Evolutionary conservation across 129 eudicot genomes (phyloP), one percentile per base, ranked within the genome.

Genomic region (Chrysanthemum seticuspe): DNA sequence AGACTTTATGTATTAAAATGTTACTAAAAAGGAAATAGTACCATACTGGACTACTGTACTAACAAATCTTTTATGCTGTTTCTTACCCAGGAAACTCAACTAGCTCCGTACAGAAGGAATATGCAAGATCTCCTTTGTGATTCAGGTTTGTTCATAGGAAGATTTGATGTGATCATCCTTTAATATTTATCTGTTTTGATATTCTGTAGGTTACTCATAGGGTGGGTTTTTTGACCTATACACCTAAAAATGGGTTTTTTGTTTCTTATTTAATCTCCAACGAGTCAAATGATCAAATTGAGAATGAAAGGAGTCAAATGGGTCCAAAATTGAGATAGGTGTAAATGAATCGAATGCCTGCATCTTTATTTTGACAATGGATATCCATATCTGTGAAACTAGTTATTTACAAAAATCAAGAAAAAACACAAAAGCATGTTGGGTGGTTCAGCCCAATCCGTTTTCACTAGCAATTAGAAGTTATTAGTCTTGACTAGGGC

Each of bases 111-210:
- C 40, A 78, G 97, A 64, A 88, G 99, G 77, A 94, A 94, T 78
- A 88, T 90, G 87, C 99, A 94, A 85, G 99, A 94, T 83, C 93
- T 90, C 67, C 97, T 94, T 27, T 94, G 99, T 63, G 97, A 94
- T 84, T 83, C 99, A 84, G 92, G 99, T 94, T 67, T 71, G 78
- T 79, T 72, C 62, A 67, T 72, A 55, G 6, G 55, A 56, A 58
- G 36, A 54, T 76, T 62, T 76, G 48, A 76, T 47, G 23, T 69
- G 14, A 16, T 61, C 65, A 44, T 29, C 23, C 36, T 57, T 71
- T 58, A 10, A 40, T 76, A 56, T 44, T 44, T 75, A 40, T 29
- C 18, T 21, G 18, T 45, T 48, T 19, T 54, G 6, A 23, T 54
- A 65, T 54, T 54, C n/a, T 74, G 36, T 25, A 44, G 40, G 23